These are phyloP conservation scores for Mariannaea sp. DNA, from an alignment of 2,329 filamentous ascomycete species.

Conservation along the genomic window DNA sequence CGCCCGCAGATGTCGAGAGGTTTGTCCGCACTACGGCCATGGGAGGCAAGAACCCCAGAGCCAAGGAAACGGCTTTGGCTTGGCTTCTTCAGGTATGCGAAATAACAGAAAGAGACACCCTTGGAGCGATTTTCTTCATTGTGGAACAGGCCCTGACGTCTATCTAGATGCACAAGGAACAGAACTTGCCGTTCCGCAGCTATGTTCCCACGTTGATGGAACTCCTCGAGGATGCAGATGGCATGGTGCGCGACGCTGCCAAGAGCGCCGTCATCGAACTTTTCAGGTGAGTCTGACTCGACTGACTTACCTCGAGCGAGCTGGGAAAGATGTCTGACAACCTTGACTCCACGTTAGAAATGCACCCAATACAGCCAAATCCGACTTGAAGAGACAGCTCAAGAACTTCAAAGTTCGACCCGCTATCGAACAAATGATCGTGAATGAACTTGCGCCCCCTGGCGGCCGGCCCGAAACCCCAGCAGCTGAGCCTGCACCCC, in stretches of 20 bases:
- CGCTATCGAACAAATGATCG: conserved; percentile 81
- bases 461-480: conserved; percentile 50
- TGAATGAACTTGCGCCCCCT: conserved; percentile 70
- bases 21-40: conserved; percentile 79
- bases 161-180: conserved; percentile 75
- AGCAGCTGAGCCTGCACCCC: conserved; percentile 45
- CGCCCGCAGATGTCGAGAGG: conserved; percentile 76
- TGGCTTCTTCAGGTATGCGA: conserved; percentile 76
- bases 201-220: conserved; percentile 86
- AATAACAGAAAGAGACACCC: too few relatives aligned
- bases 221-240: conserved; percentile 87
- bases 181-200: conserved; percentile 77
- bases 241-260: conserved; percentile 81
- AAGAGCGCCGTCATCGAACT: conserved; percentile 85
- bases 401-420: conserved; percentile 84
- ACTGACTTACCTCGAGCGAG: not conserved
- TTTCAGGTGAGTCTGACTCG: conserved; percentile 70
- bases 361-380: conserved; percentile 82
- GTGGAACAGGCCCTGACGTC: conserved; percentile 19
- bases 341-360: conserved; percentile 60
- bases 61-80: conserved; percentile 82
- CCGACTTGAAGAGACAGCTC: conserved; percentile 85
- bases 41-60: conserved; percentile 77
- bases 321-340: conserved; percentile 15
- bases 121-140: not conserved